phyloP scores from a whole-genome alignment of 352 stramenopile species.

The Pythium monospermum region DNA sequence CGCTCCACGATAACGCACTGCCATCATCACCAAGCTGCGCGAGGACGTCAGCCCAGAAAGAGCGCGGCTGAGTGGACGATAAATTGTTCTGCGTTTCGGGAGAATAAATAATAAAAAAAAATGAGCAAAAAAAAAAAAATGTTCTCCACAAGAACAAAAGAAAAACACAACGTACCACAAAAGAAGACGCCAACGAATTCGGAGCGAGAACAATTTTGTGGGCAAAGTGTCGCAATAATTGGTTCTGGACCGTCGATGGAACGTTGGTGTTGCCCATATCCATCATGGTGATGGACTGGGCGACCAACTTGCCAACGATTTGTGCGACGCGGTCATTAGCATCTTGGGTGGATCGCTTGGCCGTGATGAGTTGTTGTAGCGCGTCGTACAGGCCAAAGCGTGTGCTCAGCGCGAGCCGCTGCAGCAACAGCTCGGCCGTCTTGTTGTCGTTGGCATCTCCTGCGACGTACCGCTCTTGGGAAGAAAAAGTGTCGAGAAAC shows the following conservation, averaged over 20 bases:
- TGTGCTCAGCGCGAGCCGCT: conserved; percentile 22
- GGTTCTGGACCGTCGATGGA: no score
- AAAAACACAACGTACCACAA: conserved; percentile 13
- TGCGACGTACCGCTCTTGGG: conserved; percentile 21
- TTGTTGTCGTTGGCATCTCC: conserved; percentile 11
- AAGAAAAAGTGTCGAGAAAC: conserved; percentile 43
- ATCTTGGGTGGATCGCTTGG: background rate
- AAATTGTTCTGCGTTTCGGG: background rate
- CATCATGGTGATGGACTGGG: conserved; percentile 1
- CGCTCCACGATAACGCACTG: conserved; percentile 10
- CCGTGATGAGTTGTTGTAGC: conserved; percentile 3
- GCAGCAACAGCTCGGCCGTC: conserved; percentile 22
- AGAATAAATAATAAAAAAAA: background rate
- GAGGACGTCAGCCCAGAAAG: conserved; percentile 10
- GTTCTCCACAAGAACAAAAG: background rate
- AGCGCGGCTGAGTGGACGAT: background rate
- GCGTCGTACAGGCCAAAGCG: conserved; percentile 18
- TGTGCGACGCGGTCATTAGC: conserved; percentile 8
- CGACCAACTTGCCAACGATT: conserved; percentile 7
- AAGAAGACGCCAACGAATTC: conserved; percentile 4
- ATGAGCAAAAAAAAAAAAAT: background rate
- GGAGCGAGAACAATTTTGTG: conserved; percentile 13
- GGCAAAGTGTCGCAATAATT: conserved; percentile 9
- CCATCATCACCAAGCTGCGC: no score
- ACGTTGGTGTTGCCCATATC: background rate